A percentile compares a stretch with the other conserved stretches of the same genome.
Evolutionary conservation across 345 rosid species (phyloP).

Genomic region (Bruguiera sexangula): DNA sequence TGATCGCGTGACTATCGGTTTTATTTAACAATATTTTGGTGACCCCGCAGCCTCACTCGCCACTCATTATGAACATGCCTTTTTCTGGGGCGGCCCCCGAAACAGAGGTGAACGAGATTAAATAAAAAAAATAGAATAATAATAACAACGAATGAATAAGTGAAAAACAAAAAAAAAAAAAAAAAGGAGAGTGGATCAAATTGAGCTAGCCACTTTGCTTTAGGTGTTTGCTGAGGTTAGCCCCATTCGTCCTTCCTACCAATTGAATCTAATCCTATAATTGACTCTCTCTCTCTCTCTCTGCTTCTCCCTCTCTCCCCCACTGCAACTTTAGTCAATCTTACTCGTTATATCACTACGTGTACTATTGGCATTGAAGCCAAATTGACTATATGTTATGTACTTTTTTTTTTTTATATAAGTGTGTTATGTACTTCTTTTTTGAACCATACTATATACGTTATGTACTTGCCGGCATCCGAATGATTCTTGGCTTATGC

Average conservation of each 20-base stretch:
- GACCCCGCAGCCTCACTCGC: too few relatives aligned
- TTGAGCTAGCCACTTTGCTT: slow-evolving; percentile 4
- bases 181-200: slow-evolving; percentile 3
- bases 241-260: slow-evolving; percentile 12
- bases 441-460: too few relatives aligned
- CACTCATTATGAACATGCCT: too few relatives aligned
- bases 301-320: too few relatives aligned
- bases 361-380: too few relatives aligned
- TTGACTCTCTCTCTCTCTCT: background rate
- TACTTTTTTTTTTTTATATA: too few relatives aligned
- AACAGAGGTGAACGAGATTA: background rate
- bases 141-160: background rate
- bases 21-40: background rate
- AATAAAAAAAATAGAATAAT: background rate
- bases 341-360: too few relatives aligned
- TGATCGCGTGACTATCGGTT: slow-evolving; percentile 6
- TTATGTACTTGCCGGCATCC: background rate
- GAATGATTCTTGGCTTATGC: background rate
- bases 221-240: slow-evolving; percentile 12
- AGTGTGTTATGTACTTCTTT: too few relatives aligned
- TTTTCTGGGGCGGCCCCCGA: too few relatives aligned
- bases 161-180: background rate
- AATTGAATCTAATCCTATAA: slow-evolving; percentile 14
- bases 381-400: too few relatives aligned
- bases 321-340: too few relatives aligned